Base-by-base conservation (phyloP, 495 filamentous ascomycete genomes). In the Lasiosphaeriaceae sp. region DNA sequence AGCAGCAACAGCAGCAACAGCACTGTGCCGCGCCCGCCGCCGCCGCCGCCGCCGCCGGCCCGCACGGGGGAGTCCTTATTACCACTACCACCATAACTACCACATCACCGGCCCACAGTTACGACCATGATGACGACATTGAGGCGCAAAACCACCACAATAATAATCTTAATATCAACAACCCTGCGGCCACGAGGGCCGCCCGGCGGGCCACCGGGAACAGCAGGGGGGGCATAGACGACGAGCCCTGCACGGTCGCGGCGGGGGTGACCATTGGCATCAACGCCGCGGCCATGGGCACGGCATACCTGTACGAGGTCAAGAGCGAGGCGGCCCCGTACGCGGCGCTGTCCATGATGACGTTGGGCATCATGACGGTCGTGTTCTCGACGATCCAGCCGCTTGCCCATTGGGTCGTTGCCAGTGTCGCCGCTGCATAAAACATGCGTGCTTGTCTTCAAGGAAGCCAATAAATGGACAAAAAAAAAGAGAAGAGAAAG, bases 261-360 rank as follows among this genome's bases (percentile, higher is more conserved):
- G 69, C 74, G 9, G 77, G 77, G 43, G 64, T 78, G 9, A 73
- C 72, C 2, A 67, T 77, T 43, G 77, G 77, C 24, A 72, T 78
- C 57, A 80, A 80, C 56, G 72, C 75, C 2, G 77, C 77, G 21
- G 77, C 77, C 2, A 80, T 80, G 76, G 77, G 77, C 11, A 77
- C 76, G 11, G 69, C 77, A 2, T 72, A 76, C 43, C 58, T 80
- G 22, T 78, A 79, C 31, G 77, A 79, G 56, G 61, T 65, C 8
- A 59, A 70, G 29, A 77, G 74, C 57, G 71, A 70, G n/a, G 74
- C 76, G 16, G 74, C 71, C 14, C 76, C 77, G 26, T 76, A 76
- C 35, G 74, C 77, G 4, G 76, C 76, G 7, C 56, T 80, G 43
- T 69, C 75, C 1, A 80, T 80, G 77, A 77, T 74, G 26, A 60